Conservation (phyloP, 257 asterid species). For the Osmanthus fragrans region DNA sequence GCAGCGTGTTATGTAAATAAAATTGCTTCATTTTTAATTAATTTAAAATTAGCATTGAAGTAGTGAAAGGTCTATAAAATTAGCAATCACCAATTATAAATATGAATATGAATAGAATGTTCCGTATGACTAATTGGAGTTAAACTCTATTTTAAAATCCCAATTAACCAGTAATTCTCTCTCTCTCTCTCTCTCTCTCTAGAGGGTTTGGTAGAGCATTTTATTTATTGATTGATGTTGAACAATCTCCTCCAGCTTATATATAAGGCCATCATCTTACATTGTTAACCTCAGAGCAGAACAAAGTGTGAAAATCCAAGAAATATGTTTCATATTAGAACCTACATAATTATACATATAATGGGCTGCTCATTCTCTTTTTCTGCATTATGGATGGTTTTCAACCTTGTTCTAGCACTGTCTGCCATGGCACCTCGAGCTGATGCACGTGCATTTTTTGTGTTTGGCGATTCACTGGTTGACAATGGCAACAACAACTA, state of each 20-base stretch:
- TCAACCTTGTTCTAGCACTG: constrained; percentile 31
- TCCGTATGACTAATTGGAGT: no score
- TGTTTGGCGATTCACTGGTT: constrained; percentile 86
- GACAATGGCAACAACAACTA: constrained; percentile 91
- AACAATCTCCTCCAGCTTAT: constrained; percentile 5
- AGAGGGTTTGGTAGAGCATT: constrained; percentile 13
- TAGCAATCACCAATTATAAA: no score
- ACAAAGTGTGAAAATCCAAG: background rate
- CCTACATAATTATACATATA: constrained; percentile 5
- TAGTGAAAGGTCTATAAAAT: background rate
- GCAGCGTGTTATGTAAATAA: background rate
- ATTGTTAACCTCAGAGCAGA: constrained; percentile 15
- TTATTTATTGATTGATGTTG: constrained; percentile 33
- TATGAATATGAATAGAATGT: no score
- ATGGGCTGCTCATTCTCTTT: constrained; percentile 40
- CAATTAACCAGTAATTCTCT: no score
- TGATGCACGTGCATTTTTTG: constrained; percentile 74
- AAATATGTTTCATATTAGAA: background rate
- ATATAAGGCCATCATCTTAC: constrained; percentile 21
- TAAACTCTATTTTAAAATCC: no score
- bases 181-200: background rate
- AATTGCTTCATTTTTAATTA: background rate
- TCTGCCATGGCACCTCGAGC: constrained; percentile 29
- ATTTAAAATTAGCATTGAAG: background rate
- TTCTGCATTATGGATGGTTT: constrained; percentile 27